Evolutionary conservation across 2,329 filamentous ascomycete genomes (phyloP).

Genomic region (Saccharata proteae): DNA sequence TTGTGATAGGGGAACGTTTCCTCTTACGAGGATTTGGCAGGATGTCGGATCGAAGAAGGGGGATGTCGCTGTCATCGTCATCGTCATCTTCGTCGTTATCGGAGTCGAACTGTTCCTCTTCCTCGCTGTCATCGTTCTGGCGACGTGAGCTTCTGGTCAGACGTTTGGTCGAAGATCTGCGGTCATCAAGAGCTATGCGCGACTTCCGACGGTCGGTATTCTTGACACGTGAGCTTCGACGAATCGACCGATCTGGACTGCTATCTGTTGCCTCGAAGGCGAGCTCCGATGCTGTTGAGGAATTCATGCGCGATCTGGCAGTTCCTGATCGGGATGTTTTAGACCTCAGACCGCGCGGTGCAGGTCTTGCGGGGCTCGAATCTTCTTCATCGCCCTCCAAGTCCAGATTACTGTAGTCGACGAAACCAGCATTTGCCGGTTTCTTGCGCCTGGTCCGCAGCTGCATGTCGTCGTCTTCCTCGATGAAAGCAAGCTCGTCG

Average conservation of each 20-base stretch:
- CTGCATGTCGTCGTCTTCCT: constrained; percentile 4
- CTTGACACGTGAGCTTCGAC: no score
- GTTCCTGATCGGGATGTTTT: no score
- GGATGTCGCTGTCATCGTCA: constrained; percentile 15
- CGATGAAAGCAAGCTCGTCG: constrained; percentile 3
- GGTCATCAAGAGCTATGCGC: no score
- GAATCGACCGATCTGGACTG: no score
- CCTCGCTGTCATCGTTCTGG: constrained; percentile 2
- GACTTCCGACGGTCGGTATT: no score
- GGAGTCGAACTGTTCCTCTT: neutral
- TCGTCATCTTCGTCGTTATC: constrained; percentile 6
- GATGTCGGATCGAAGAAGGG: constrained; percentile 29
- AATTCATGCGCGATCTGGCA: no score
- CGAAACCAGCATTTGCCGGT: neutral
- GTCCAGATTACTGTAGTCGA: neutral
- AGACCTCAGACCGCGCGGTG: no score
- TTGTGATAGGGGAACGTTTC: constrained; percentile 16
- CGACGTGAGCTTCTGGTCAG: constrained; percentile 1
- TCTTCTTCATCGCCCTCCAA: no score
- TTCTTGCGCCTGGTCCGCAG: neutral
- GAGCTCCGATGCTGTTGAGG: no score
- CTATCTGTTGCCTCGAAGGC: no score
- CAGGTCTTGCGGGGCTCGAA: no score
- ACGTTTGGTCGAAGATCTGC: neutral
- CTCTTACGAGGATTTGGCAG: constrained; percentile 23